Base-by-base conservation (phyloP, 768 basidiomycete genomes). In the Trametes meyenii region DNA sequence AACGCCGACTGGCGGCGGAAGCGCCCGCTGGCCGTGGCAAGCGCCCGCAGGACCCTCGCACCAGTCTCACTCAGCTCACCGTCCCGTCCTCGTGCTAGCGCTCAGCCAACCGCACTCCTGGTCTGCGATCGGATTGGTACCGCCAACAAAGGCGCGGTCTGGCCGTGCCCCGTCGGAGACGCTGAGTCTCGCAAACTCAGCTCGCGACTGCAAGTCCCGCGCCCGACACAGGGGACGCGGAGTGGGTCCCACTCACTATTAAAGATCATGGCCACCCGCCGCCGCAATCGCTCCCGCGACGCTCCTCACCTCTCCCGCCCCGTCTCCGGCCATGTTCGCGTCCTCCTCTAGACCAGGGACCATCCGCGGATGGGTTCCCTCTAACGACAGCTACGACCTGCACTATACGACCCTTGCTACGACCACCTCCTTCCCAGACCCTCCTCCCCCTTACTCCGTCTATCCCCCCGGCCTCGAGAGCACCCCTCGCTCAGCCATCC, bases 351-450 rank as follows among this genome's bases (percentile, higher is more conserved):
- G 58, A 54, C 24, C 45, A 29, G 58, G 62, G 50, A 52, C 36
- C 53, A 55, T 63, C 62, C 42, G 58, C 62, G 62, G 62, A 60
- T 64, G 62, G 62, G 23, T 40, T 42, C 58, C 62, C 43, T 40
- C 62, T 42, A 43, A 64, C 58, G 62, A 64, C 54, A 44, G 38
- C 54, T 50, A 55, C 53, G 53, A 64, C 36, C 43, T 40, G 13
- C 39, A 52, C 16, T 63, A 53, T 38, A 46, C 62, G 52, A 55
- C 55, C 26, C 42, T 50, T 26, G 13, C 62, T 17, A 55, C 56
- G 39, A 55, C 58, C 36, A 17, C 50, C 48, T 24, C 53, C 48
- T 44, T 46, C 17, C 8, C 40, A 7, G n/a, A 52, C 35, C 16
- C 62, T 14, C 51, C 44, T 2, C 36, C 26, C 42, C 19, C 50